Evolutionary conservation across 306 rosid species (phyloP), one percentile per base, ranked within the genome.

Genomic region (Vigna hirtella): DNA sequence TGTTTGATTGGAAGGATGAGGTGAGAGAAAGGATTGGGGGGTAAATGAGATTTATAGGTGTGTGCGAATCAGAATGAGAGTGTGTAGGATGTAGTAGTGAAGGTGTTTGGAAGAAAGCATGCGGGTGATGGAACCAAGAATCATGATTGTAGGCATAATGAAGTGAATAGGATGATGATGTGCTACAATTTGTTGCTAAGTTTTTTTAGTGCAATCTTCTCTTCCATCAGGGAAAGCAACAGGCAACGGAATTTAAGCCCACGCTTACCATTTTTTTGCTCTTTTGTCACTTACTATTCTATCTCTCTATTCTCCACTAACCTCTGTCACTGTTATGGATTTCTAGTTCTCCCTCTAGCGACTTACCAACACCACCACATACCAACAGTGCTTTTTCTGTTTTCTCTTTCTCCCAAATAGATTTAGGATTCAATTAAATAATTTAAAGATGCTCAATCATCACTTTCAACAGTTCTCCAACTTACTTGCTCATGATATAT

Each of bases 41-140:
- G 86, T 86, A 28, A 84, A 81, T 80, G 83, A 66, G 74, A 90
- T 90, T 91, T 93, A 93, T 93, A 93, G 96, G 91, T 86, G 91
- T 76, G 80, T 71, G 85, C 72, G 84, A 65, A 68, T 24, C 59
- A 32, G 71, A 52, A 70, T 64, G 76, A 30, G 85, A 76, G 85
- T 51, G 66, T 38, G 76, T 50, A 53, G 43, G 76, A 68, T 64
- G 70, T 36, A 42, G 76, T 55, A 83, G 87, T 61, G 88, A 72
- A 73, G 82, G 72, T 56, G 76, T 78, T 65, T 72, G 51, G 81
- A 82, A 77, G 82, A 82, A 91, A 89, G 98, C 98, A 95, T 89
- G 98, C 96, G 93, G 93, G 91, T 90, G 88, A 89, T 88, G 94
- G 96, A 92, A 89, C 97, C 98, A 89, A 92, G 93, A 85, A 85